Evolutionary conservation across 225 moss, liverwort and hornwort species (phyloP), one percentile per base, ranked within the genome.

Genomic region (Physcomitrellopsis africana): DNA sequence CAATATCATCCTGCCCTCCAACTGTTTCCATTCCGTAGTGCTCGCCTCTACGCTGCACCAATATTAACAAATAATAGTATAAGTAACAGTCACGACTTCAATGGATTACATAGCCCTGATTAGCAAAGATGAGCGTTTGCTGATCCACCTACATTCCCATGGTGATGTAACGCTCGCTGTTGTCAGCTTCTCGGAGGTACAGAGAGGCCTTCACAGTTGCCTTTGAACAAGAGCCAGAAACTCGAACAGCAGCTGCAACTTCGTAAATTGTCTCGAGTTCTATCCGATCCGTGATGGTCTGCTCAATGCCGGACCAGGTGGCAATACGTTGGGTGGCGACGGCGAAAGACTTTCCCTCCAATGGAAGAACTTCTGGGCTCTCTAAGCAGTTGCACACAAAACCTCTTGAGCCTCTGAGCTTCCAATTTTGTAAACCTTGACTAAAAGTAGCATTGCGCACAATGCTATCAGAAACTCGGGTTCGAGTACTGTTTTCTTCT

Each of bases 291-390:
- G 86, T 92, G 69, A 94, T 80, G 13, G 42, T 91, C 79, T 97
- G 96, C 81, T 97, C 91, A 58, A 97, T 92, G 5, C 96, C 96
- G 29, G 92, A 92, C 89, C 89, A 97, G 12, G 68, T 61, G 54
- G 89, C 75, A 41, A 82, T 86, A 61, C 96, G 82, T 16, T 91
- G 73, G 76, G 83, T 81, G 53, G 91, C 91, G 54, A 92, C 89
- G 41, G 88, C 96, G 63, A 92, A 97, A 72, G 64, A 83, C 47
- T 82, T 91, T 12, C 92, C 92, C 52, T 77, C 87, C 27, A 74
- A 80, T 17, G 96, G 90, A 74, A 72, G 77, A 62, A 96, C 72
- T 78, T 81, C 82, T 20, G 88, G 86, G 42, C 71, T 82, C 62
- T 83, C 86, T 52, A 86, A 37, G 62, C 84, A 82, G 60, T 82